phyloP scores from a whole-genome alignment of 148 eudicot genomes.

The Cornus suecica region DNA sequence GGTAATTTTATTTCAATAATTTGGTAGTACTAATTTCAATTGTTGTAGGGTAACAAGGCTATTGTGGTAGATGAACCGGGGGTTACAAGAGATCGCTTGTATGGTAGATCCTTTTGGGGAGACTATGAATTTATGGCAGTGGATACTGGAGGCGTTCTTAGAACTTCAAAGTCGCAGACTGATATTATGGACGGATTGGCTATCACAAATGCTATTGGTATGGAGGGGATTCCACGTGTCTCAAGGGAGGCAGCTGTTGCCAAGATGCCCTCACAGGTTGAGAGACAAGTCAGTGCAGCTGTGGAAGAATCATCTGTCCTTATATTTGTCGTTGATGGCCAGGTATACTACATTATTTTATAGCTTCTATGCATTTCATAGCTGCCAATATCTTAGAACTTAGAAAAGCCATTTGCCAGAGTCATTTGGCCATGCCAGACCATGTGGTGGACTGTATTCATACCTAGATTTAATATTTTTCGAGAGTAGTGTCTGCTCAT shows the following conservation, averaged over 20 bases:
- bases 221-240: slow-evolving; percentile 95
- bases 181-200: slow-evolving; percentile 78
- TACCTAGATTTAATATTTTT: too few species aligned
- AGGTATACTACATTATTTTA: slow-evolving; percentile 46
- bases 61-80: slow-evolving; percentile 99
- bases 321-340: slow-evolving; percentile 95
- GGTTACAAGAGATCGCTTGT: slow-evolving; percentile 92
- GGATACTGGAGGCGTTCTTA: slow-evolving; percentile 93
- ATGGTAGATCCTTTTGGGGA: slow-evolving; percentile 96
- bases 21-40: neutral
- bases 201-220: slow-evolving; percentile 88
- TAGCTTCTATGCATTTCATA: neutral
- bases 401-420: too few species aligned
- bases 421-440: too few species aligned
- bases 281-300: slow-evolving; percentile 87
- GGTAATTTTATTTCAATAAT: neutral
- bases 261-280: slow-evolving; percentile 94
- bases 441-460: too few species aligned
- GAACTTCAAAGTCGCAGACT: slow-evolving; percentile 68
- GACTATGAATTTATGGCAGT: slow-evolving; percentile 78
- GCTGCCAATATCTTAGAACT: neutral
- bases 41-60: slow-evolving; percentile 80
- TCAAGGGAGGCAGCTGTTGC: slow-evolving; percentile 94
- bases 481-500: too few species aligned
- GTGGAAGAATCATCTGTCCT: slow-evolving; percentile 92